Evolutionary conservation across 352 stramenopile species (phyloP), one percentile per base, ranked within the genome.

Genomic region (Globisporangium sylvaticum): DNA sequence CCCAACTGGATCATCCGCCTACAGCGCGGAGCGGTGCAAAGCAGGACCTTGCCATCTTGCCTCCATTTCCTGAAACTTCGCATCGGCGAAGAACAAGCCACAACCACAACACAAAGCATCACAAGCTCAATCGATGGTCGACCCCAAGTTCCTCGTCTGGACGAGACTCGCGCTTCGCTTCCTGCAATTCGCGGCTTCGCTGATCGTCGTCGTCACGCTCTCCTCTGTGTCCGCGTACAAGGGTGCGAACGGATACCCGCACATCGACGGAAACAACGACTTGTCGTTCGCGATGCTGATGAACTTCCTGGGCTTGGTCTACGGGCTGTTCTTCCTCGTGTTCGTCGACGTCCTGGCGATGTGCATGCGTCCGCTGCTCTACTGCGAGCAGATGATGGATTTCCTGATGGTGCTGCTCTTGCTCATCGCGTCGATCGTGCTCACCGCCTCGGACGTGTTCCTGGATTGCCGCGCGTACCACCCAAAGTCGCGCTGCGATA

Each of bases 121-220:
- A 29, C 22, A 20, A 25, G 15, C n/a, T 15, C 3, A 59, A 27
- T 52, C 20, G 37, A 68, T 62, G 48, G 32, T 52, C 20, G 20
- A 61, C 46, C 24, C 63, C 24, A 50, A 50, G 14, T 73, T 67
- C 20, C 63, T 70, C 42, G 63, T 83, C 5, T 78, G 65, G 39
- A 46, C 32, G 55, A 34, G 64, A 25, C 55, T 65, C n/a, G 18
- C 31, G 64, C 64, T 69, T 18, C 64, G 64, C 39, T 69, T 69
- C 57, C 56, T 69, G 27, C 64, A 69, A 32, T 69, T 69, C 20
- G 56, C 44, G 12, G 29, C 64, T 25, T 69, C 64, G 15, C 42
- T 69, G 3, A 25, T 65, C 15, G 42, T 59, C 24, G 34, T 69
- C 56, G 57, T 69, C 15, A 57, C 64, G 24, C 32, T 69, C 29